Conservation (phyloP, 2,329 filamentous ascomycete genomes). For the Helicocarpus griseus region DNA sequence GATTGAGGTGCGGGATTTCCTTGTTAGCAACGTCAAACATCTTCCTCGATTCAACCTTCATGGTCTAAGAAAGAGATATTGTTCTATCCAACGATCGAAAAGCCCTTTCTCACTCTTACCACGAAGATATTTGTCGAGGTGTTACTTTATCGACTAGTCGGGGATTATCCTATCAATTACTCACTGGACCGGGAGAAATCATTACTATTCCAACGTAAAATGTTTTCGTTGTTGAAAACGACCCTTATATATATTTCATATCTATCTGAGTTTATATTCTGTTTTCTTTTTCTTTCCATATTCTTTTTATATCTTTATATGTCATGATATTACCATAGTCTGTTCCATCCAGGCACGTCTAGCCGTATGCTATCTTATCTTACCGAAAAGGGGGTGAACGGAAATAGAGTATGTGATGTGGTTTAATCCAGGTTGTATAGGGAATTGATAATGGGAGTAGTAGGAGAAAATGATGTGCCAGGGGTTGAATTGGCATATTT, state of each 20-base stretch:
- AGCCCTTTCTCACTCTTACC: no score
- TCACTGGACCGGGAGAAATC: background rate
- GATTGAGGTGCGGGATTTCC: no score
- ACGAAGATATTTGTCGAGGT: no score
- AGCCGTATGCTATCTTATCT: background rate
- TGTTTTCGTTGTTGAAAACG: slow-evolving; percentile 28
- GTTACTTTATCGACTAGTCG: no score
- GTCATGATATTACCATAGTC: background rate
- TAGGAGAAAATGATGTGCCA: background rate
- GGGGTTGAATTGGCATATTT: background rate
- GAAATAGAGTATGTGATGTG: no score
- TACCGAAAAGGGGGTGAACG: no score
- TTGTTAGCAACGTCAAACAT: no score
- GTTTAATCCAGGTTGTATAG: no score
- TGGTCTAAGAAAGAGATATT: no score
- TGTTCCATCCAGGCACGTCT: background rate
- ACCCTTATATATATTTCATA: background rate
- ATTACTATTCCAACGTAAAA: background rate
- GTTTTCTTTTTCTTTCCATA: background rate
- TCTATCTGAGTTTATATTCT: background rate
- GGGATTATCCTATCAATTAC: no score
- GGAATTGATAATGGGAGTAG: background rate
- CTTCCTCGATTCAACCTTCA: no score
- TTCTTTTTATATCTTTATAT: background rate
- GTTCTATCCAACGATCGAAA: no score